A percentile compares a stretch with the other conserved stretches of the same genome.
These are phyloP conservation scores for Rutstroemia sp. DNA, from an alignment of 2,329 filamentous ascomycete species.

Conservation along the genomic window DNA sequence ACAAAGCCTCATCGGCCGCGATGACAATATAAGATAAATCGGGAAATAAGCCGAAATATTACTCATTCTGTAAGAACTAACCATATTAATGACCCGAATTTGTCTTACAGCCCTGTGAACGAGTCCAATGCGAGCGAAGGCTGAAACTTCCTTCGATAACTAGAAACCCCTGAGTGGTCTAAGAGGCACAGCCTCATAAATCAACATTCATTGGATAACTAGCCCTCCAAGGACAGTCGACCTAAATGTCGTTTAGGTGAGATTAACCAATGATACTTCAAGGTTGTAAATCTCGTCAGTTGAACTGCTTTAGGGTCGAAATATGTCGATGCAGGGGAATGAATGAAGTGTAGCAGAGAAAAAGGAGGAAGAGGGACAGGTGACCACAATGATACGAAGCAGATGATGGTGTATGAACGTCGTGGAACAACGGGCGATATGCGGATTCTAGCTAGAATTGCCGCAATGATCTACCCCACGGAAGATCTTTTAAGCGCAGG, in stretches of 20 bases:
- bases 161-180: neutral
- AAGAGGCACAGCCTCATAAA: neutral
- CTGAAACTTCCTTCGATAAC: neutral
- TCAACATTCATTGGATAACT: neutral
- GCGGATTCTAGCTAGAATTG: neutral
- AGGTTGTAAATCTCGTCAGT: neutral
- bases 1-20: neutral
- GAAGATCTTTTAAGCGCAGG: neutral
- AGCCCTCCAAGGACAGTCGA: neutral
- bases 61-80: neutral
- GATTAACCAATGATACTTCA: neutral
- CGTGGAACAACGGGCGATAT: neutral
- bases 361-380: too few relatives aligned
- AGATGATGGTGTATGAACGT: neutral
- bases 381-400: too few relatives aligned
- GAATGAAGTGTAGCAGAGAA: too few relatives aligned
- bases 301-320: too few relatives aligned
- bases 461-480: neutral
- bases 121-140: neutral
- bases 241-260: neutral
- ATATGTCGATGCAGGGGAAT: too few relatives aligned
- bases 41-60: conserved; percentile 2
- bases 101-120: neutral
- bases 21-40: neutral
- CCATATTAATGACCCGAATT: neutral